Evolutionary conservation across 768 basidiomycete genomes (phyloP).

Genomic region (Kwoniella bestiolae): DNA sequence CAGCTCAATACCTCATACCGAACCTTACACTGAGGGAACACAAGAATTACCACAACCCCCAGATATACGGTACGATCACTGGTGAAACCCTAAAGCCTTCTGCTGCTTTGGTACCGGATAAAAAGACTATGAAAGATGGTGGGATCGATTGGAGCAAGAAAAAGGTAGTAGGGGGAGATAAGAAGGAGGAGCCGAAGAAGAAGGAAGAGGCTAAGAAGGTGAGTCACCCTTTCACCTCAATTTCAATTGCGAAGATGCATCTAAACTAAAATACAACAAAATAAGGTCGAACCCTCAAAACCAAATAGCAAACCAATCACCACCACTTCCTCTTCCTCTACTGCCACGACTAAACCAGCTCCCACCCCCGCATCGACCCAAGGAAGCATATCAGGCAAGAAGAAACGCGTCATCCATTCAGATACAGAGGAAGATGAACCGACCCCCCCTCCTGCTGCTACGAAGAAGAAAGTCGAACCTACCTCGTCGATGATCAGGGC

Average conservation of each 20-base stretch:
- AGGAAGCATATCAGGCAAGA: conserved; percentile 18
- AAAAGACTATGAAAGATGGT: conserved; percentile 43
- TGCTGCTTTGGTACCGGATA: background rate
- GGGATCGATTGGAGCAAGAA: conserved; percentile 38
- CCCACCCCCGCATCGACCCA: background rate
- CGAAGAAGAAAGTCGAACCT: conserved; percentile 17
- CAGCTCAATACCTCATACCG: conserved; percentile 45
- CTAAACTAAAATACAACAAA: no score
- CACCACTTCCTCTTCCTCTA: background rate
- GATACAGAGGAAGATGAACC: conserved; percentile 33
- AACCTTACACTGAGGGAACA: conserved; percentile 31
- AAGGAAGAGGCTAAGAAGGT: conserved; percentile 11
- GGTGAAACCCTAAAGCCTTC: conserved; percentile 34
- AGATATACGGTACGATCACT: conserved; percentile 45
- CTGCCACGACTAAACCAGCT: conserved; percentile 4
- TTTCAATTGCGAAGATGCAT: no score
- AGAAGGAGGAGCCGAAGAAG: conserved; percentile 13
- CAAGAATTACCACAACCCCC: conserved; percentile 32
- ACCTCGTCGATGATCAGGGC: conserved; percentile 36
- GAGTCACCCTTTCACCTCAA: background rate
- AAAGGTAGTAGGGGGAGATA: conserved; percentile 22
- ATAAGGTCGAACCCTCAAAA: conserved; percentile 19
- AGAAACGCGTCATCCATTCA: conserved; percentile 35
- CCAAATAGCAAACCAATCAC: background rate
- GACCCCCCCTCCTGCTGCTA: conserved; percentile 10